Conservation (phyloP, 2,329 filamentous ascomycete genomes). For the Fusarium sp. region DNA sequence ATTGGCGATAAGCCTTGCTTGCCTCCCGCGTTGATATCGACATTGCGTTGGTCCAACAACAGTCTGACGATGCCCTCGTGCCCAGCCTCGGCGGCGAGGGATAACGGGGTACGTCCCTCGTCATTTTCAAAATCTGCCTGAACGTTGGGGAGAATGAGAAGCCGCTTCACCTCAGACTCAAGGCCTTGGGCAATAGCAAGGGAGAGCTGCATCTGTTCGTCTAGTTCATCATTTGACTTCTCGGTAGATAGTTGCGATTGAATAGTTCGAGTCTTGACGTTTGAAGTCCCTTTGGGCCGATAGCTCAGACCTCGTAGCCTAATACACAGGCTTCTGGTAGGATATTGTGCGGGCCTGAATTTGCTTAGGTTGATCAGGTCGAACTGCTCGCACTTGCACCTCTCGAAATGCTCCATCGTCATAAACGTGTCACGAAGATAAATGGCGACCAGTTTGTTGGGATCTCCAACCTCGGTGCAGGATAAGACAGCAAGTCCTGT, state of each 20-base stretch:
- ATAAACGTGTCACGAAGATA: not conserved
- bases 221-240: not conserved
- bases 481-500: slow-evolving; percentile 1
- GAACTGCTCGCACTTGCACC: not conserved
- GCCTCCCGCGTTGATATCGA: not conserved
- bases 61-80: not conserved
- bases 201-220: not conserved
- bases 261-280: too few relatives aligned
- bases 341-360: not conserved
- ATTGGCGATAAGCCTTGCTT: too few relatives aligned
- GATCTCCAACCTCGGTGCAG: not conserved
- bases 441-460: not conserved
- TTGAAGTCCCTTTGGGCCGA: not conserved
- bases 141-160: not conserved
- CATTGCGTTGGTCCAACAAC: not conserved
- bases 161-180: not conserved
- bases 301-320: not conserved
- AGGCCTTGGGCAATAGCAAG: not conserved
- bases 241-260: not conserved
- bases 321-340: slow-evolving; percentile 6
- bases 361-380: not conserved
- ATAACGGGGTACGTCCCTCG: not conserved
- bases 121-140: not conserved
- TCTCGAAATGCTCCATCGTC: slow-evolving; percentile 15
- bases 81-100: not conserved